These are phyloP conservation scores for Purshia tridentata DNA, from an alignment of 306 rosid genomes.

Conservation along the genomic window DNA sequence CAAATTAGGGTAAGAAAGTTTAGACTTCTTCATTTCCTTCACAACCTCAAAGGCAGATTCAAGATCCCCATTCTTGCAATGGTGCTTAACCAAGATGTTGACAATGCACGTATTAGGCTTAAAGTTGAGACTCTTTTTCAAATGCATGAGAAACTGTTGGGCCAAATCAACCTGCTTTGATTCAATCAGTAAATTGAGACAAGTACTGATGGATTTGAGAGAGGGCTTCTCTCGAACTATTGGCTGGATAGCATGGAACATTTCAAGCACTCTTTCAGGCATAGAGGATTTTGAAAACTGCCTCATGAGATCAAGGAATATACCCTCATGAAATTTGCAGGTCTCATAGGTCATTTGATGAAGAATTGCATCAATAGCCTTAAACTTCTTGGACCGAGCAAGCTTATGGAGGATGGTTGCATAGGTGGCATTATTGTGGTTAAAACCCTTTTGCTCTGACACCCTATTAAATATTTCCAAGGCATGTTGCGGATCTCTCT, in stretches of 20 bases:
- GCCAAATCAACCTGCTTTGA: conserved; percentile 60
- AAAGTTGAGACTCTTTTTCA: conserved; percentile 45
- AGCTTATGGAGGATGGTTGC: conserved; percentile 69
- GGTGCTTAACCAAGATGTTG: conserved; percentile 83
- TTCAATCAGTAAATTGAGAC: conserved; percentile 78
- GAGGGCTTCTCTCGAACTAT: conserved; percentile 75
- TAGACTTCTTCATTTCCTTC: conserved; percentile 59
- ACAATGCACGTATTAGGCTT: conserved; percentile 76
- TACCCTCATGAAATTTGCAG: conserved; percentile 78
- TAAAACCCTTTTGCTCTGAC: conserved; percentile 72
- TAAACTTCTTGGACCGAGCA: conserved; percentile 63
- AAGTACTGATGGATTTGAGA: conserved; percentile 68
- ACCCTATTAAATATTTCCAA: conserved; percentile 69
- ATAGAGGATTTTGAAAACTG: conserved; percentile 57
- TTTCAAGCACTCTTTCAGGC: conserved; percentile 67
- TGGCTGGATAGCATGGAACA: conserved; percentile 58
- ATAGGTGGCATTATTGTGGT: conserved; percentile 72
- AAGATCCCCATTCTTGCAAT: conserved; percentile 72
- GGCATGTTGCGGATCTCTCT: conserved; percentile 78
- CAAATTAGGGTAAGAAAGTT: conserved; percentile 62
- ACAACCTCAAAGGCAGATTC: conserved; percentile 78
- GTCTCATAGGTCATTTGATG: conserved; percentile 76
- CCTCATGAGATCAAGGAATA: conserved; percentile 78
- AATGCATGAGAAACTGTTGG: conserved; percentile 57
- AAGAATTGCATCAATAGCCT: conserved; percentile 63